Evolutionary conservation across 2,329 filamentous ascomycete genomes (phyloP).

Genomic region (Rhynchosporium agropyri): DNA sequence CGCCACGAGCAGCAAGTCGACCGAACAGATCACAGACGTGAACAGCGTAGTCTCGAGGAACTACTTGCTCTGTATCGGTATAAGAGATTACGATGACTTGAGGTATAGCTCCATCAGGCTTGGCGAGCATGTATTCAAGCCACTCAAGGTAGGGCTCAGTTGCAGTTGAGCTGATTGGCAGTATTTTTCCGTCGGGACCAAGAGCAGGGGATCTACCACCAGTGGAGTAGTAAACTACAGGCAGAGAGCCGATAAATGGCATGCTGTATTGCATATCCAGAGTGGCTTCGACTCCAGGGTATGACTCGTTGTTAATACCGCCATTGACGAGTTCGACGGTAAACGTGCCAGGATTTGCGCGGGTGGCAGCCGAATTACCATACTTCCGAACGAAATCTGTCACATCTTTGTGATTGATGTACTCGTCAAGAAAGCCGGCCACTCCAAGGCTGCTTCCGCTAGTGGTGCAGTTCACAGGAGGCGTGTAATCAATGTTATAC

Average conservation of each 20-base stretch:
- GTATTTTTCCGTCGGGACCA: conserved; percentile 41
- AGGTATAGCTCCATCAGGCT: conserved; percentile 53
- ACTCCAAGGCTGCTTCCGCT: conserved; percentile 68
- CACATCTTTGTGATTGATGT: conserved; percentile 44
- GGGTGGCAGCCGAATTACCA: conserved; percentile 46
- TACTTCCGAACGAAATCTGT: conserved; percentile 49
- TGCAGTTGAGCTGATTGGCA: conserved; percentile 46
- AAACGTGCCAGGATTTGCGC: conserved; percentile 44
- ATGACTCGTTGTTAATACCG: conserved; percentile 51
- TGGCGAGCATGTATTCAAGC: conserved; percentile 57
- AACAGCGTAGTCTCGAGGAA: conserved; percentile 61
- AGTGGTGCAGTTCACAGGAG: conserved; percentile 46
- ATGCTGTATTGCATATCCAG: conserved; percentile 59
- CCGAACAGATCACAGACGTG: conserved; percentile 64
- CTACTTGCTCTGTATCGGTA: conserved; percentile 65
- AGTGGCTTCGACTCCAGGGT: conserved; percentile 52
- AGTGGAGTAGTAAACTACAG: conserved; percentile 56
- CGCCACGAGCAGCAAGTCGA: conserved; percentile 63
- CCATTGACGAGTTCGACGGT: conserved; percentile 42
- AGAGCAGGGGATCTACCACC: conserved; percentile 55
- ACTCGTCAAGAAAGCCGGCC: conserved; percentile 45
- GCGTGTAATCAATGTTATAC: conserved; percentile 41
- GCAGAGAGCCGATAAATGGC: conserved; percentile 54
- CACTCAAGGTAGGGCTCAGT: conserved; percentile 69
- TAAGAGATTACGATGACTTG: conserved; percentile 68